These are phyloP conservation scores for Zoysia matrella DNA, from an alignment of 202 grass and related monocot genomes.

Conservation along the genomic window DNA sequence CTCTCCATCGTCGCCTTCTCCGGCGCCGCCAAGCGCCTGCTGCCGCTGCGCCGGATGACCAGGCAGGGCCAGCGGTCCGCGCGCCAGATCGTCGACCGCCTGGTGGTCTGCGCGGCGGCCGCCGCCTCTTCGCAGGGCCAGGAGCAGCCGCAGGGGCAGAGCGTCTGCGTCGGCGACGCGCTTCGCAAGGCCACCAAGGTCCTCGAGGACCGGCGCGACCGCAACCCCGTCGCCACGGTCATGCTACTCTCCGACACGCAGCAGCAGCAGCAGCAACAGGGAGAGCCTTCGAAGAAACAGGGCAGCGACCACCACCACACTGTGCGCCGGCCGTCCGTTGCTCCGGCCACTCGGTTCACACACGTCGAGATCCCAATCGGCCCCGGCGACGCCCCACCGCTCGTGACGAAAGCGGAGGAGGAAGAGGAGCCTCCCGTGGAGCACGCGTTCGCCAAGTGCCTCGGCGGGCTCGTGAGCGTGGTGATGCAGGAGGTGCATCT, in stretches of 20 bases:
- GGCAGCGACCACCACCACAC: background rate
- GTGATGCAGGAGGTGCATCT: conserved; percentile 90
- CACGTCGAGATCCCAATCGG: conserved; percentile 89
- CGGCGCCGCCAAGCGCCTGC: conserved; percentile 75
- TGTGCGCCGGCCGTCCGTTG: conserved; percentile 27
- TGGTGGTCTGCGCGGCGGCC: conserved; percentile 55
- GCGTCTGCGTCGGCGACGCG: conserved; percentile 66
- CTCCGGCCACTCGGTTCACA: conserved; percentile 65
- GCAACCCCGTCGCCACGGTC: conserved; percentile 87
- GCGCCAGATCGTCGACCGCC: conserved; percentile 81
- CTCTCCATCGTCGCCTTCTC: conserved; percentile 94
- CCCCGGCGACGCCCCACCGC: conserved; percentile 25
- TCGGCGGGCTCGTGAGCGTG: conserved; percentile 82
- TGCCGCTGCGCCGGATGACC: conserved; percentile 83
- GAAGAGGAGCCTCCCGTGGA: conserved; percentile 25
- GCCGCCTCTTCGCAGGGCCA: background rate
- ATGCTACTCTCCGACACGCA: conserved; percentile 84
- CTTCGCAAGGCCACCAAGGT: conserved; percentile 94
- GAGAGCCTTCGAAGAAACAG: background rate
- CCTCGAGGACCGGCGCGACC: conserved; percentile 80
- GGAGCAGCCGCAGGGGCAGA: conserved; percentile 33
- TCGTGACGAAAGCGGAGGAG: background rate
- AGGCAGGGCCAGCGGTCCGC: conserved; percentile 83
- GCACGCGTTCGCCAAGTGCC: conserved; percentile 78
- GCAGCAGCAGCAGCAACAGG: conserved; percentile 60